Percentiles rank a stretch among this genome's conserved stretches.
Evolutionary conservation across 768 basidiomycete species (phyloP).

Genomic region (Serendipita indica): DNA sequence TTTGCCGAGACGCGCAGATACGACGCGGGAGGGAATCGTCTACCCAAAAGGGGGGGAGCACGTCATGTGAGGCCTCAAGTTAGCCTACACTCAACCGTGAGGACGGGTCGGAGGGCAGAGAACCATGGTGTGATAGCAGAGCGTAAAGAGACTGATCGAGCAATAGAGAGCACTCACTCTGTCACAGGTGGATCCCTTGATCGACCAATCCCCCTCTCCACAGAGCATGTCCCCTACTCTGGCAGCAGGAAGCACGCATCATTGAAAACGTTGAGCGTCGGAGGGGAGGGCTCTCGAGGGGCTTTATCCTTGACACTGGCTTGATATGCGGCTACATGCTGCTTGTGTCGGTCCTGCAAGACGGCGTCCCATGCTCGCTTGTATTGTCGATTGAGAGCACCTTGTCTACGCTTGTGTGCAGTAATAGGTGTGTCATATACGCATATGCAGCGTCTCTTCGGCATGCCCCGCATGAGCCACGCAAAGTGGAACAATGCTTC

Average conservation of each 20-base stretch:
- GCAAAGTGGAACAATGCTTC: constrained; percentile 4
- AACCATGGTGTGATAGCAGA: neutral
- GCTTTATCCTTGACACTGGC: neutral
- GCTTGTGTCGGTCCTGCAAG: neutral
- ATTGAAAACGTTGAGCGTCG: neutral
- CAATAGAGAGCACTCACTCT: no score
- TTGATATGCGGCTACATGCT: neutral
- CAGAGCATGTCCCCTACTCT: neutral
- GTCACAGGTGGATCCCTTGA: no score
- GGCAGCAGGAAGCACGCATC: neutral
- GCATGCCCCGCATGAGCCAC: neutral
- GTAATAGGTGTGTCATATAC: neutral
- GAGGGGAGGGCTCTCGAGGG: neutral
- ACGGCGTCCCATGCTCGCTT: neutral
- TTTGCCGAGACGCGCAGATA: no score
- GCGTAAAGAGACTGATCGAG: neutral
- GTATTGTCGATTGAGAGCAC: neutral
- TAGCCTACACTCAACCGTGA: constrained; percentile 8
- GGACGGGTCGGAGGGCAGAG: neutral
- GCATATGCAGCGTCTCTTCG: neutral
- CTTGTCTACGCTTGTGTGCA: neutral
- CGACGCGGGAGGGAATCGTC: no score
- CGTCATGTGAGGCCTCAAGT: constrained; percentile 9
- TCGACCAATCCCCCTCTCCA: neutral
- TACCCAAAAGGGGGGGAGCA: no score